A percentile compares a stretch with the other conserved stretches of the same genome.
These are phyloP conservation scores for Endothia cerciana DNA, from an alignment of 2,329 filamentous ascomycete species.

Conservation along the genomic window DNA sequence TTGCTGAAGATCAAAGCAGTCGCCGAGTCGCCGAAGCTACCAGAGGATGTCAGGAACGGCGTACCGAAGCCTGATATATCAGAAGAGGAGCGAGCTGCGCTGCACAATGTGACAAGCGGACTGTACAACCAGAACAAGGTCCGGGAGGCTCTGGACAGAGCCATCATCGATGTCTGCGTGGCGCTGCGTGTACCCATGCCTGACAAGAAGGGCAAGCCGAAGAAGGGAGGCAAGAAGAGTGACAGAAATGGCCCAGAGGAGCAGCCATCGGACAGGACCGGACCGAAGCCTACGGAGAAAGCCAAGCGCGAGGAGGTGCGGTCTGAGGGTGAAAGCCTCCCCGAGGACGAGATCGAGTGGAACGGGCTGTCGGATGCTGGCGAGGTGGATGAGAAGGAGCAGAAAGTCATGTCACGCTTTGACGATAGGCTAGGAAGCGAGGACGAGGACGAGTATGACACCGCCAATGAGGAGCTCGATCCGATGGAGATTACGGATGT, in stretches of 20 bases:
- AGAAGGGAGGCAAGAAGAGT: slow-evolving; percentile 35
- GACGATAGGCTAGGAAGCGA: slow-evolving; percentile 24
- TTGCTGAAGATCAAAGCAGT: slow-evolving; percentile 58
- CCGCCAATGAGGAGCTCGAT: slow-evolving; percentile 29
- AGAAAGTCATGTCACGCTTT: slow-evolving; percentile 36
- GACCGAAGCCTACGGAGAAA: slow-evolving; percentile 31
- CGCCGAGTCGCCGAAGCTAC: slow-evolving; percentile 54
- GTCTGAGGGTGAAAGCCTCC: slow-evolving; percentile 29
- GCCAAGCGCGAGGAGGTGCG: slow-evolving; percentile 33
- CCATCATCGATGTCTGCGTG: slow-evolving; percentile 53
- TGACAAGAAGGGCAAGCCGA: slow-evolving; percentile 44
- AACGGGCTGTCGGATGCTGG: slow-evolving; percentile 37
- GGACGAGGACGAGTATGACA: slow-evolving; percentile 31
- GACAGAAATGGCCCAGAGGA: slow-evolving; percentile 39
- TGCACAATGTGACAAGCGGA: slow-evolving; percentile 64
- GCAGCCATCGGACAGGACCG: slow-evolving; percentile 33
- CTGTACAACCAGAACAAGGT: slow-evolving; percentile 58
- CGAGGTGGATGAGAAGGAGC: slow-evolving; percentile 39
- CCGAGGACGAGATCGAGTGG: slow-evolving; percentile 40
- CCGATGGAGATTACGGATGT: slow-evolving; percentile 30
- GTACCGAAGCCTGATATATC: slow-evolving; percentile 55
- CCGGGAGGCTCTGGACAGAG: slow-evolving; percentile 52
- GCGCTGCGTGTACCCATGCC: slow-evolving; percentile 53
- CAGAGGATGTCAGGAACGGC: slow-evolving; percentile 50
- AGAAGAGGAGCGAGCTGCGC: slow-evolving; percentile 53